These are phyloP conservation scores for Codiaeum variegatum DNA, from an alignment of 441 rosid genomes.

Conservation along the genomic window DNA sequence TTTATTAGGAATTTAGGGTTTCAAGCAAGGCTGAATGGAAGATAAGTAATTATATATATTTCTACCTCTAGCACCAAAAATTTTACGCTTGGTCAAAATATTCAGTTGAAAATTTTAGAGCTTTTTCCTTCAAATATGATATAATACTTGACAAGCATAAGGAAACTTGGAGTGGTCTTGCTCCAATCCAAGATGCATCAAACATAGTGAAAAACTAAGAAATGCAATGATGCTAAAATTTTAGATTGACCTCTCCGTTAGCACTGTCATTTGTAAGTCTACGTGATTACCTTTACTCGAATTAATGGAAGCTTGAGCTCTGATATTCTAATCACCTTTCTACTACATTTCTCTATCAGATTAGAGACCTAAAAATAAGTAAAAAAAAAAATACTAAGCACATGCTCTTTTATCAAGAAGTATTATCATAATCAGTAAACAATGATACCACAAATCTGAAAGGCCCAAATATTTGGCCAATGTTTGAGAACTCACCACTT, in stretches of 20 bases:
- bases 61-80: neutral
- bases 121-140: neutral
- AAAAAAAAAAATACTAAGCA: conserved; percentile 6
- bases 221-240: conserved; percentile 6
- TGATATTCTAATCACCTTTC: conserved; percentile 49
- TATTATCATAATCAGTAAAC: conserved; percentile 1
- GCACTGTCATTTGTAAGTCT: neutral
- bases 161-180: neutral
- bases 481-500: conserved; percentile 53
- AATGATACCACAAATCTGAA: conserved; percentile 16
- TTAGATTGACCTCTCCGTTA: neutral
- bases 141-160: neutral
- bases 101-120: neutral
- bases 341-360: conserved; percentile 75
- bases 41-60: neutral
- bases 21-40: neutral
- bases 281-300: conserved; percentile 69
- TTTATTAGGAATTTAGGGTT: neutral
- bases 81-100: neutral
- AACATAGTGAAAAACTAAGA: neutral
- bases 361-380: conserved; percentile 54
- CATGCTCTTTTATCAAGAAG: conserved; percentile 8
- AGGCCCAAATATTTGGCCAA: conserved; percentile 14
- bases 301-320: conserved; percentile 85
- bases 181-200: neutral